Evolutionary conservation across 805 yeast genomes (phyloP), one percentile per base, ranked within the genome.

Genomic region (Wickerhamomyces alni): DNA sequence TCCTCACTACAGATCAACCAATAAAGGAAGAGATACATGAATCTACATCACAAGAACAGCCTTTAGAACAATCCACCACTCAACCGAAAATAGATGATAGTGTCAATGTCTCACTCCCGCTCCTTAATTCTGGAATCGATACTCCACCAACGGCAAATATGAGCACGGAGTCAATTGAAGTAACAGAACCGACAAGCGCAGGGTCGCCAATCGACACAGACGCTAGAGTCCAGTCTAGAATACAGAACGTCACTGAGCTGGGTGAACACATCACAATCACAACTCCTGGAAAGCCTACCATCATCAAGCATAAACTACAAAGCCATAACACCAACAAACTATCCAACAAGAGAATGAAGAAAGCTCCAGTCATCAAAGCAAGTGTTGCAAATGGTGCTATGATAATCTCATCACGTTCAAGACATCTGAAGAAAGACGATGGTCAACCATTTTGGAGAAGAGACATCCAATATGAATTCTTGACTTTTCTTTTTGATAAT

Each of bases 381-480:
- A 36, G 17, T 10, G 15, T n/a, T 31, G 12, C 25, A 17, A 44
- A 42, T 11, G 50, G 31, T 28, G 17, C 18, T 12, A 8, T 54
- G 2, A 37, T 54, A 17, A 45, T 46, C 15, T 52, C 58, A 3
- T 59, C 63, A 2, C 50, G 70, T 5, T 62, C 68, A 21, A 66
- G 85, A 33, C 88, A 82, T 59, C 60, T 91, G 50, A 91, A 91
- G 61, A 91, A 89, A 56, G 71, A 78, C 16, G 98, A 91, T 55
- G 96, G 98, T 6, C 94, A 85, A 52, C 95, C 95, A 17, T 78
- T 89, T 42, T 85, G 93, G 83, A 70, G 98, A 36, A 72, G 66
- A 40, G 98, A 91, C 52, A 82, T 91, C 41, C 96, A 88, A 59
- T 84, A 80, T 59, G 88, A 82, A 48, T 86, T 89, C 48, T 63